Percentiles rank a stretch among this genome's conserved stretches.
phyloP scores from a whole-genome alignment of 371 early-diverging fungal species.

The Paraphysoderma sedebokerense region DNA sequence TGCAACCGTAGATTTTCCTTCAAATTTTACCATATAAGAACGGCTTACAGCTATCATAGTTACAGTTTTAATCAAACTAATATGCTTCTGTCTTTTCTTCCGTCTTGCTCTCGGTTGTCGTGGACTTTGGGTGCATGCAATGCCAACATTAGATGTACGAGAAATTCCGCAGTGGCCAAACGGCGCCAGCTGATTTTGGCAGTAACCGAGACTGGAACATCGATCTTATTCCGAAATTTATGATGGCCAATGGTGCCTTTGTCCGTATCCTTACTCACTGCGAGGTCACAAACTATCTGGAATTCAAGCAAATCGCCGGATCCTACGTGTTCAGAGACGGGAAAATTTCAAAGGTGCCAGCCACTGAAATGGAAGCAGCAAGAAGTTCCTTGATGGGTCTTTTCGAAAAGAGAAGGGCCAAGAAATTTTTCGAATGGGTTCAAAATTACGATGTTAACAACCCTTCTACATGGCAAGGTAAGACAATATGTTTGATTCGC shows the following conservation, averaged over 20 bases:
- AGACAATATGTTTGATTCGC: no score
- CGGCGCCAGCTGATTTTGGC: slow-evolving; percentile 50
- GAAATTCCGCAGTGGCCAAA: slow-evolving; percentile 58
- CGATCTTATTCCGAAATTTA: slow-evolving; percentile 98
- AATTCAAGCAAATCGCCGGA: slow-evolving; percentile 93
- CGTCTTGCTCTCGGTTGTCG: background rate
- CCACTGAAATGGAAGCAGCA: slow-evolving; percentile 78
- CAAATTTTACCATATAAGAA: background rate
- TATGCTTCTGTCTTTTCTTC: background rate
- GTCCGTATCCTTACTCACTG: slow-evolving; percentile 79
- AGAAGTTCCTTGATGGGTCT: slow-evolving; percentile 77
- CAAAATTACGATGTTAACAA: slow-evolving; percentile 67
- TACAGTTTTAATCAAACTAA: no score
- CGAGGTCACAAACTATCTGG: slow-evolving; percentile 94
- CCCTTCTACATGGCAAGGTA: slow-evolving; percentile 63
- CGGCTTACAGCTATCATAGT: no score
- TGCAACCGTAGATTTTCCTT: background rate
- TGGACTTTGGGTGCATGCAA: background rate
- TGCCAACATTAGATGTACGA: slow-evolving; percentile 45
- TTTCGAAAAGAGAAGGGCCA: slow-evolving; percentile 86
- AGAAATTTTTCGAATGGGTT: slow-evolving; percentile 79
- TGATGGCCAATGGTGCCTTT: slow-evolving; percentile 94
- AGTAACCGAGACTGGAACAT: slow-evolving; percentile 91
- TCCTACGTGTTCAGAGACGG: slow-evolving; percentile 87
- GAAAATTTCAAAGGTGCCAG: slow-evolving; percentile 87